These are phyloP conservation scores for Plasmodium inui DNA, from an alignment of 169 alveolate species.

Conservation along the genomic window DNA sequence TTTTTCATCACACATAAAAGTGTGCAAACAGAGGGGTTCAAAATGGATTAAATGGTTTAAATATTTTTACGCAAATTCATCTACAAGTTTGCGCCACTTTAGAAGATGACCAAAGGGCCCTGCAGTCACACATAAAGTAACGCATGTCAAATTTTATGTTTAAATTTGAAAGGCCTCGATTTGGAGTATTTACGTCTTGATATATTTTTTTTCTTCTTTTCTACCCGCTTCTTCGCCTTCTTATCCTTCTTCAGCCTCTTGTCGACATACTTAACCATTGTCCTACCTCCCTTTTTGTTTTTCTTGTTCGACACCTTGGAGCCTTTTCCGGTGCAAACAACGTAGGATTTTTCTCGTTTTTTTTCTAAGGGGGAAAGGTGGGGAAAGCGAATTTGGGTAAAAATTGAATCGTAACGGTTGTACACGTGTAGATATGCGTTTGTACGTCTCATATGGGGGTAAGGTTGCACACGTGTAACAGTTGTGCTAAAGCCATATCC, in stretches of 20 bases:
- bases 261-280: constrained; percentile 93
- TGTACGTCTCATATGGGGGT: background rate
- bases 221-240: constrained; percentile 86
- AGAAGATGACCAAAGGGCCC: background rate
- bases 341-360: constrained; percentile 84
- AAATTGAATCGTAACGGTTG: background rate
- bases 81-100: background rate
- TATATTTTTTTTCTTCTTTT: constrained; percentile 79
- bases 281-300: constrained; percentile 88
- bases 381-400: background rate
- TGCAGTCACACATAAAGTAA: background rate
- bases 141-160: background rate
- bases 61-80: background rate
- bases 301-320: constrained; percentile 83
- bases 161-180: constrained; percentile 70
- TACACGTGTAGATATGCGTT: constrained; percentile 1
- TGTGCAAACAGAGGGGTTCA: background rate
- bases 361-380: constrained; percentile 18
- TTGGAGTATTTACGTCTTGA: constrained; percentile 58
- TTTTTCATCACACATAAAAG: background rate
- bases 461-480: background rate
- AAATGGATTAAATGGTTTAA: background rate
- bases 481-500: background rate
- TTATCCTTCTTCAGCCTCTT: constrained; percentile 95
- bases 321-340: constrained; percentile 90